Evolutionary conservation across 306 rosid genomes (phyloP), one percentile per base, ranked within the genome.

Genomic region (Citrullus mucosospermus): DNA sequence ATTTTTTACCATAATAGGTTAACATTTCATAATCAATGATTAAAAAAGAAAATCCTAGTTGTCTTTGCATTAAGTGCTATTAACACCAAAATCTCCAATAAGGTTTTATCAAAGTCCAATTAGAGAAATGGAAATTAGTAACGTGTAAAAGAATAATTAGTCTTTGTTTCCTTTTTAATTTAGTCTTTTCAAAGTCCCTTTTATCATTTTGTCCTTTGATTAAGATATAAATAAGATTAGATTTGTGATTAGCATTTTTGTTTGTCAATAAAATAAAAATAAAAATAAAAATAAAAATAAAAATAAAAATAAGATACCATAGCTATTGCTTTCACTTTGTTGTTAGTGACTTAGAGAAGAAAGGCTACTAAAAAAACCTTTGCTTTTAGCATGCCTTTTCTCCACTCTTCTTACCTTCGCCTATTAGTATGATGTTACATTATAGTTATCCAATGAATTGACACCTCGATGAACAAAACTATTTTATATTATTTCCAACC

Each of bases 121-220:
- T 41, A 68, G 18, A 41, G 54, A 41, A 41, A 41, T 68, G 9
- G 0, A 68, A 68, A 4, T 68, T 68, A 39, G 75, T 39, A 41
- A 20, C 34, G 75, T 68, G 54, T 68, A 68, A 70, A 22, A 46
- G 38, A 44, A 46, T 48, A 44, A 70, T 70, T 46, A 68, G 38
- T 53, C n/a, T 54, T 16, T 62, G 3, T 30, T 50, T 71, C 6
- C 34, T 6, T 46, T 22, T 25, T 28, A 28, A 74, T 53, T 50
- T 53, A 50, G 62, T 74, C 61, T 54, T 54, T 53, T 74, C 62
- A 6, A 39, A 34, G 3, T 53, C 28, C 11, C 30, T 53, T 54
- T 32, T 53, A 57, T 74, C 78, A 74, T 74, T 74, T 74, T 74
- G 62, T 74, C 44, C 17, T 16, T 74, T 51, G 78, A 50, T 74